Percentiles rank a stretch among this genome's conserved stretches.
Conservation (phyloP, 176 grass and related monocot species). For the Oryza nivara region DNA sequence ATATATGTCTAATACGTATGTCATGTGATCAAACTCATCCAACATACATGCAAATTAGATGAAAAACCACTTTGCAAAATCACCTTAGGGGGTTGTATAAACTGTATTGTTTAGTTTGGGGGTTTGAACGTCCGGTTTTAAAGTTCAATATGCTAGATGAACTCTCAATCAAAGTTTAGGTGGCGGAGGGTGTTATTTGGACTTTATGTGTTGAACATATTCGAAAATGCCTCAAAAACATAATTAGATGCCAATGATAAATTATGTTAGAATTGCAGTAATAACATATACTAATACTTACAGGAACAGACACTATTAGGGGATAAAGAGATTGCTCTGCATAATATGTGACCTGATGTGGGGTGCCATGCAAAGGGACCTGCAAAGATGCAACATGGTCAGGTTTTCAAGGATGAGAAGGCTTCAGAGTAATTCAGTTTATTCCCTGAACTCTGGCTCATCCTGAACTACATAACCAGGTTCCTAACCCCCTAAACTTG, state of each 20-base stretch:
- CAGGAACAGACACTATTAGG: slow-evolving; percentile 87
- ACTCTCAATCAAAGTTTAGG: no score
- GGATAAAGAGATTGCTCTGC: slow-evolving; percentile 85
- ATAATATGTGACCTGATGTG: slow-evolving; percentile 95
- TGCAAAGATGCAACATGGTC: slow-evolving; percentile 42
- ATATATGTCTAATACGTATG: no score
- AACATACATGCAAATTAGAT: no score
- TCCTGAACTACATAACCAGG: not conserved
- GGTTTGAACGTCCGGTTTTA: no score
- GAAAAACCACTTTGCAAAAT: no score
- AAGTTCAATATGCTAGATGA: no score
- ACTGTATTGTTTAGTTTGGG: no score
- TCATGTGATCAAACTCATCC: no score
- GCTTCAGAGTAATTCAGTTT: slow-evolving; percentile 6
- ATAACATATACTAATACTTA: slow-evolving; percentile 50
- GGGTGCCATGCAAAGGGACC: slow-evolving; percentile 84
- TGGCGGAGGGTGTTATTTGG: no score
- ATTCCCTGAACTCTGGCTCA: not conserved
- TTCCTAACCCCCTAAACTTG: no score
- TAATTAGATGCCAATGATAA: slow-evolving; percentile 12
- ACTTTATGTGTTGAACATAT: not conserved
- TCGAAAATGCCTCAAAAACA: not conserved
- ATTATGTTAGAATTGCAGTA: slow-evolving; percentile 19
- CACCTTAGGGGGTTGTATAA: no score
- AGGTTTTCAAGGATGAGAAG: not conserved